These are phyloP conservation scores for Zygosaccharomyces sapae DNA, from an alignment of 1,139 yeast genomes.

Conservation along the genomic window DNA sequence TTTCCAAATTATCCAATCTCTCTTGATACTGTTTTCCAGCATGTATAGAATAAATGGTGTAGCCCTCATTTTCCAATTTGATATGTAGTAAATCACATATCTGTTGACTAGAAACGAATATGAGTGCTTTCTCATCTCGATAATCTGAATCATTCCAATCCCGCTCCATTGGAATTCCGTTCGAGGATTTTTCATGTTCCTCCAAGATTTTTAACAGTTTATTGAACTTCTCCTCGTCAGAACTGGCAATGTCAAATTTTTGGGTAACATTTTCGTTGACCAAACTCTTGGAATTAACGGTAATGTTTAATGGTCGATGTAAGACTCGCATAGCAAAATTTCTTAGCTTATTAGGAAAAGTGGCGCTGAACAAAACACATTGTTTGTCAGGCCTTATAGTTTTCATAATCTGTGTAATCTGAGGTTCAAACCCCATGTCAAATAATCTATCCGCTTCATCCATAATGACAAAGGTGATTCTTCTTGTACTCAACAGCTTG, in stretches of 20 bases:
- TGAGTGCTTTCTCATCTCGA: conserved; percentile 53
- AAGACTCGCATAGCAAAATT: conserved; percentile 63
- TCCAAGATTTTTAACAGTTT: conserved; percentile 54
- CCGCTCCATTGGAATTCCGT: conserved; percentile 31
- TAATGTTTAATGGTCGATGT: conserved; percentile 63
- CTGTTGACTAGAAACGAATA: conserved; percentile 85
- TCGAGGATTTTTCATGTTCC: conserved; percentile 32
- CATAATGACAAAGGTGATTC: conserved; percentile 76
- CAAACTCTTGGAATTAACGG: conserved; percentile 77
- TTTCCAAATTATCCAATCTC: conserved; percentile 68
- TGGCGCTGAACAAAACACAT: conserved; percentile 91
- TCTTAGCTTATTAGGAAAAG: conserved; percentile 82
- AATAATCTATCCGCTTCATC: conserved; percentile 98
- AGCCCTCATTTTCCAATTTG: conserved; percentile 53
- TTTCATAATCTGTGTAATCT: conserved; percentile 73
- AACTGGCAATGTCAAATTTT: conserved; percentile 55
- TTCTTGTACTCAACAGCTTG: conserved; percentile 59
- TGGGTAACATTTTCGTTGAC: conserved; percentile 83
- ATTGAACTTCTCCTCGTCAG: conserved; percentile 50
- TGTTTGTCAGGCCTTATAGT: conserved; percentile 85
- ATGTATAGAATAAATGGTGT: conserved; percentile 66
- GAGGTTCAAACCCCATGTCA: conserved; percentile 98
- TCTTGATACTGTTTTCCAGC: conserved; percentile 92
- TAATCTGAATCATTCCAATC: conserved; percentile 18
- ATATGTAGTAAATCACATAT: conserved; percentile 68